Evolutionary conservation across 768 basidiomycete species (phyloP), one percentile per base, ranked within the genome.

Genomic region (Suillus fuscotomentosus): DNA sequence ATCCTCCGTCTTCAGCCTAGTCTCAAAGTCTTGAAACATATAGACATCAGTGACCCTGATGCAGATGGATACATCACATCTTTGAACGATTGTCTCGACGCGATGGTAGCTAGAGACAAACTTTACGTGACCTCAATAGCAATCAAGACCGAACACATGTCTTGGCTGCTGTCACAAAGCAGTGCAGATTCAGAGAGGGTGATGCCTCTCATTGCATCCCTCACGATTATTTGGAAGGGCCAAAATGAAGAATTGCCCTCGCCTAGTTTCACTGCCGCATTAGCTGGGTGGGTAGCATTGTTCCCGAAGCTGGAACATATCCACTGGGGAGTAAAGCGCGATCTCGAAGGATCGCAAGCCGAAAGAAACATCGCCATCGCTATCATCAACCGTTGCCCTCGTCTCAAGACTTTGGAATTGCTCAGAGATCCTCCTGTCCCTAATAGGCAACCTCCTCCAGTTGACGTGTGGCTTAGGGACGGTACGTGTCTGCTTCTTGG

Each of bases 401-500:
- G 39, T 42, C 57, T 59, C 57, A 59, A 59, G 57, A 59, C 57
- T 5, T 59, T 59, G 39, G 57, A 59, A 27, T 42, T 59, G 6
- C 57, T 59, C 17, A 59, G 10, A 59, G 39, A 27, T 42, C 24
- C 57, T 17, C 41, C 8, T 27, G 24, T 27, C 27, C 24, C 3
- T 41, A 27, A 42, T 5, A 41, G 57, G 27, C 24, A 20, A 42
- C 57, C 57, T 27, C 57, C 57, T 59, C 24, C 39, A 59, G 57
- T 59, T 42, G 57, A 59, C 1, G 57, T 59, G 11, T 59, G 57
- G 57, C 39, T 41, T 41, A 59, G 39, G 57, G 24, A 59, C 17
- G 57, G 57, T 59, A 42, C 39, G 57, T 27, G 6, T 27, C 17
- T 11, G 2, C 17, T 1, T 41, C 24, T 13, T 42, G 53, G 27